Conservation (phyloP, 73 alveolate species). For the Paramecium octaurelia region DNA sequence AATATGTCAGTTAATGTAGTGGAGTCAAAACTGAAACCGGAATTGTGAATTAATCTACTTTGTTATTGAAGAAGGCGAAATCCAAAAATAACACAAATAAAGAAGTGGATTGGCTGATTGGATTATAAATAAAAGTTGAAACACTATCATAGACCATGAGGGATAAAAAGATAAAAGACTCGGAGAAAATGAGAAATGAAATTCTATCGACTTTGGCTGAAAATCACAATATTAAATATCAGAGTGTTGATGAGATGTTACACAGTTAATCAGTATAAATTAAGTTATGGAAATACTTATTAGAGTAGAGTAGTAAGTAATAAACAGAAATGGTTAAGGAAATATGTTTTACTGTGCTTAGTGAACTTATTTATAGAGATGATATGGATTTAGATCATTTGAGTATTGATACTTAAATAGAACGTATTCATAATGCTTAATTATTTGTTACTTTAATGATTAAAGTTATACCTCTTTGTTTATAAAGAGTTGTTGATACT, state of each 20-base stretch:
- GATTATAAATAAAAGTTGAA: not conserved
- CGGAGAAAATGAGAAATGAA: not conserved
- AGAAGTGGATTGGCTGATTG: slow-evolving; percentile 22
- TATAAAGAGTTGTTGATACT: not conserved
- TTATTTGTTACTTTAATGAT: not conserved
- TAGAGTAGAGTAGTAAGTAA: not conserved
- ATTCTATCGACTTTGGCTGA: not conserved
- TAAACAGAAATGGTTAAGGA: not conserved
- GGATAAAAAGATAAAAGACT: not conserved
- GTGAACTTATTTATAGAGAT: slow-evolving; percentile 21
- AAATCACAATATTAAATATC: not conserved
- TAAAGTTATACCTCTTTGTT: not conserved
- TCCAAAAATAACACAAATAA: not conserved
- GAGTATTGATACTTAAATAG: not conserved
- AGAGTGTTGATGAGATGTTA: slow-evolving; percentile 18
- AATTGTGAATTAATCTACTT: not conserved
- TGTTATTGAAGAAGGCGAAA: not conserved
- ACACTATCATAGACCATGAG: not conserved
- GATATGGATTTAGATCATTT: slow-evolving; percentile 47
- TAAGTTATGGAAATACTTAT: not conserved
- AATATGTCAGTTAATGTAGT: not conserved
- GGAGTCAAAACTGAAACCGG: not conserved
- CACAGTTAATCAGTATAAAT: not conserved
- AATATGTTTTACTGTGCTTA: not conserved
- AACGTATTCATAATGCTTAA: slow-evolving; percentile 9